Evolutionary conservation across 768 basidiomycete genomes (phyloP).

Genomic region (Boletus speciosus): DNA sequence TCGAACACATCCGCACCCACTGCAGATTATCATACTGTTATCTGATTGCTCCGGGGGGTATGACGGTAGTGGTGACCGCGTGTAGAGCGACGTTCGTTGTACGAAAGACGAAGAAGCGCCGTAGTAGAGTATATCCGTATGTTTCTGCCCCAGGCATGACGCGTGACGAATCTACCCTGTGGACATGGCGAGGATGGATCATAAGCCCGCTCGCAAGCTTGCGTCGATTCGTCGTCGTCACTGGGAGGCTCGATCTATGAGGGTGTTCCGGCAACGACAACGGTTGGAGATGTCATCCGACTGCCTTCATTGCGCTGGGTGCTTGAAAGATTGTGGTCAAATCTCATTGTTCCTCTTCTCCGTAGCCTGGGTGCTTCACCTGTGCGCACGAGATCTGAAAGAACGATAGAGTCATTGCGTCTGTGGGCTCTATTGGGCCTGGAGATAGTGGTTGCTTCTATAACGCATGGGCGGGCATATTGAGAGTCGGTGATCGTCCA

Average conservation of each 20-base stretch:
- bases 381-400: no score
- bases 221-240: conserved; percentile 26
- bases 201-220: conserved; percentile 33
- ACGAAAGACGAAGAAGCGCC: conserved; percentile 20
- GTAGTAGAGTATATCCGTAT: conserved; percentile 39
- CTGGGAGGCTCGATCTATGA: conserved; percentile 28
- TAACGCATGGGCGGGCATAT: no score
- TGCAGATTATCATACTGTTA: no score
- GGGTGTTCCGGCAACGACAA: conserved; percentile 26
- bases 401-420: no score
- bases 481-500: no score
- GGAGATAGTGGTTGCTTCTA: no score
- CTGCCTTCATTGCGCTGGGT: conserved; percentile 14
- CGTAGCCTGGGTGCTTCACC: no score
- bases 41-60: no score
- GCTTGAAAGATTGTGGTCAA: conserved; percentile 40
- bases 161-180: conserved; percentile 7
- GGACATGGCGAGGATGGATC: conserved; percentile 26
- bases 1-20: no score
- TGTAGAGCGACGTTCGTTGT: no score
- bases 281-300: neutral
- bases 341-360: conserved; percentile 35
- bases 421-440: no score
- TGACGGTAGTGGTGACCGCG: no score
- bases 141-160: conserved; percentile 15